Conservation (phyloP, 208 protist species). For the Trypanosoma caninum region DNA sequence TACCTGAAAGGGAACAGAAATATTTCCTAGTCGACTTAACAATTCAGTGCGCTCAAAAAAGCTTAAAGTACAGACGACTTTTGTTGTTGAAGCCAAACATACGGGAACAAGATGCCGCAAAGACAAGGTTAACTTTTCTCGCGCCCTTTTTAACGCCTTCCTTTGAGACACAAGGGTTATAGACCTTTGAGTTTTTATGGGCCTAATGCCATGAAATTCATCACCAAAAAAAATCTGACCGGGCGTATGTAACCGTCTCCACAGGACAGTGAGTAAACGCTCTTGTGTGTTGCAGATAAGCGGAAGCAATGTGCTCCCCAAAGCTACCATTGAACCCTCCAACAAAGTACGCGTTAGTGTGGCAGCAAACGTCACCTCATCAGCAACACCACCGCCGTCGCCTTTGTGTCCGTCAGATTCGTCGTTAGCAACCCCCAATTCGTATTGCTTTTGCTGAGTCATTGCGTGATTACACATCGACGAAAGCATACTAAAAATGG, state of each 20-base stretch:
- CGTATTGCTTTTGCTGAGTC: constrained; percentile 19
- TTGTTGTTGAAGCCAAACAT: constrained; percentile 8
- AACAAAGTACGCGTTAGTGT: constrained; percentile 39
- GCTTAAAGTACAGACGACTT: constrained; percentile 5
- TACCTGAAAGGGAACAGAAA: constrained; percentile 22
- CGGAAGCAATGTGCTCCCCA: constrained; percentile 13
- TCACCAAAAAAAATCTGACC: background rate
- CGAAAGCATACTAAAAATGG: constrained; percentile 7
- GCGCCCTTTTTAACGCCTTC: background rate
- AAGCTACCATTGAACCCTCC: constrained; percentile 31
- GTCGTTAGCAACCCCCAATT: constrained; percentile 1
- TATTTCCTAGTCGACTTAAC: constrained; percentile 14
- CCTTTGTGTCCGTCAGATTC: background rate
- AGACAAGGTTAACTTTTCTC: background rate
- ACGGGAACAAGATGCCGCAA: background rate
- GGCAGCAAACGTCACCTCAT: constrained; percentile 49
- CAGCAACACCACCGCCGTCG: constrained; percentile 11
- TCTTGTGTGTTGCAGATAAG: constrained; percentile 3
- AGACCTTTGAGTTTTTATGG: background rate
- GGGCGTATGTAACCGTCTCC: background rate
- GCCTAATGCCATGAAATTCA: background rate
- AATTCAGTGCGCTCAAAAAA: constrained; percentile 15
- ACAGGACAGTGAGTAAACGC: constrained; percentile 2
- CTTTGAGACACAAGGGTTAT: constrained; percentile 6
- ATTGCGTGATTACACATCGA: constrained; percentile 48